Evolutionary conservation across 1,284 basidiomycete genomes (phyloP).

Genomic region (Irpex sp.): DNA sequence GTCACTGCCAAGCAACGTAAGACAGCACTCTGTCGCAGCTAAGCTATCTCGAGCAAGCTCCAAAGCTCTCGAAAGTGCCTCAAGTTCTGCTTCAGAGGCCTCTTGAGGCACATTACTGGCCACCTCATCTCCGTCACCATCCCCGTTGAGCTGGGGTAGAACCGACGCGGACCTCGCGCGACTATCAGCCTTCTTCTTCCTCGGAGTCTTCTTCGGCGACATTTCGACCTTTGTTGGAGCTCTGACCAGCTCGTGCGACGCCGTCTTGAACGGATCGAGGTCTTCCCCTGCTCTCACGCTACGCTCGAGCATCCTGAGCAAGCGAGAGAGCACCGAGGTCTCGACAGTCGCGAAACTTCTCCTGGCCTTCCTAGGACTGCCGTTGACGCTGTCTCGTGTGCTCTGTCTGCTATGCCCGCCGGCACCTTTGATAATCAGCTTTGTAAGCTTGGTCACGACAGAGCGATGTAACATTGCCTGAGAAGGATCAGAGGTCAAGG

Average conservation of each 20-base stretch:
- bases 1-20: constrained; percentile 73
- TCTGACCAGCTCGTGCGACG: constrained; percentile 21
- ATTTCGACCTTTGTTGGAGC: neutral
- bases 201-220: constrained; percentile 32
- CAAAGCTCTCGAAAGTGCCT: constrained; percentile 42
- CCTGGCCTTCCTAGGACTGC: constrained; percentile 30
- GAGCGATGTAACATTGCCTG: constrained; percentile 54
- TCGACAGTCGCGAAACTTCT: constrained; percentile 65
- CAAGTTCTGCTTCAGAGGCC: constrained; percentile 46
- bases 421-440: constrained; percentile 58
- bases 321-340: constrained; percentile 48
- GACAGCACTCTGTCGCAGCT: constrained; percentile 76
- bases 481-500: constrained; percentile 48
- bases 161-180: constrained; percentile 22
- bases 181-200: constrained; percentile 26
- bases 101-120: constrained; percentile 16
- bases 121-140: constrained; percentile 23
- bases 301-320: constrained; percentile 74
- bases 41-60: constrained; percentile 65
- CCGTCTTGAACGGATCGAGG: constrained; percentile 53
- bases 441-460: constrained; percentile 65
- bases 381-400: constrained; percentile 31
- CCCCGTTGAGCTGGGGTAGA: constrained; percentile 18
- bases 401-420: constrained; percentile 26
- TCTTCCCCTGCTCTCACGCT: constrained; percentile 70